A percentile compares a stretch with the other conserved stretches of the same genome.
These are phyloP conservation scores for Lizonia empirigonia DNA, from an alignment of 2,329 filamentous ascomycete species.

Conservation along the genomic window DNA sequence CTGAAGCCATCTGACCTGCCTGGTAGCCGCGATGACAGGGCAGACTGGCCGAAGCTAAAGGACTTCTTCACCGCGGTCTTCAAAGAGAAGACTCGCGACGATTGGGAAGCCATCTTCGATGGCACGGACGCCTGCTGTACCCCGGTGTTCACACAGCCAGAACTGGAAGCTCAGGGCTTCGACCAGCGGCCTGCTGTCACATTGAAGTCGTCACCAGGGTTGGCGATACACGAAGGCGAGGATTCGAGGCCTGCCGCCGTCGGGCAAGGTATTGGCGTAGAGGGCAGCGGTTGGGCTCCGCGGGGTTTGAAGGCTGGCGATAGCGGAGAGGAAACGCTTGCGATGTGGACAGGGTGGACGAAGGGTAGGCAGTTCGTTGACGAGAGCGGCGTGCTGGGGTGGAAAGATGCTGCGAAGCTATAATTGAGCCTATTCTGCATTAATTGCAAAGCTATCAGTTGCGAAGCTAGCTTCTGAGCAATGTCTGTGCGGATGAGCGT, in stretches of 20 bases:
- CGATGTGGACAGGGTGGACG: constrained; percentile 78
- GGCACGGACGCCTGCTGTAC: constrained; percentile 91
- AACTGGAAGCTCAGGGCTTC: constrained; percentile 68
- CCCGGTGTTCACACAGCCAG: constrained; percentile 78
- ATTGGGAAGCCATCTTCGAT: constrained; percentile 89
- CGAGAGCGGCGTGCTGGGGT: constrained; percentile 38
- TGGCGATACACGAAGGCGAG: constrained; percentile 62
- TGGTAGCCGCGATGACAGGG: constrained; percentile 62
- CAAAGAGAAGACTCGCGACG: constrained; percentile 68
- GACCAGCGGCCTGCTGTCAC: constrained; percentile 75
- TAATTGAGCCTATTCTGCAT: constrained; percentile 13
- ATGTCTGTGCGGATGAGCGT: not conserved
- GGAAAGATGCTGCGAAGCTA: constrained; percentile 52
- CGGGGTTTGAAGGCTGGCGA: constrained; percentile 66
- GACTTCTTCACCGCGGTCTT: constrained; percentile 68
- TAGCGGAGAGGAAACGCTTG: constrained; percentile 72
- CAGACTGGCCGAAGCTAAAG: constrained; percentile 71
- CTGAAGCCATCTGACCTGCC: constrained; percentile 57
- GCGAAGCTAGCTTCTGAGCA: not conserved
- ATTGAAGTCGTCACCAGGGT: constrained; percentile 70
- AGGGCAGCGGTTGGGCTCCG: constrained; percentile 71
- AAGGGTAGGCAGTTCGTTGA: constrained; percentile 74
- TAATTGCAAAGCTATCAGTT: not conserved
- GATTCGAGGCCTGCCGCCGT: constrained; percentile 49
- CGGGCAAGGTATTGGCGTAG: constrained; percentile 69